Conservation (phyloP, 345 rosid species). For the Alliaria petiolata region DNA sequence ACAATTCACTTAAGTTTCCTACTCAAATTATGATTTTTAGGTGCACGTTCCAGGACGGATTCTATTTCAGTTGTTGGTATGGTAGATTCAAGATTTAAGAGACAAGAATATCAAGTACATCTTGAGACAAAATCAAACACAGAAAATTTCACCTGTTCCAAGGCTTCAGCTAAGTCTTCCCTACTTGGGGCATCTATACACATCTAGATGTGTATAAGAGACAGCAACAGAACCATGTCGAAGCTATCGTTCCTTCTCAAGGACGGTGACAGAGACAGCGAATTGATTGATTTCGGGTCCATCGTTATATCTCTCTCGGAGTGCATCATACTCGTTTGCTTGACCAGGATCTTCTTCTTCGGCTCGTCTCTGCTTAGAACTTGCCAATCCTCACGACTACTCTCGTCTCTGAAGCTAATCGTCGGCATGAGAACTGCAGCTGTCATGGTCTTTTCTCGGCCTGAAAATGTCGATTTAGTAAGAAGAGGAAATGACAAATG, state of each 20-base stretch:
- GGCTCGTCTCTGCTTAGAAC: conserved; percentile 23
- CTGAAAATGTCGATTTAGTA: conserved; percentile 12
- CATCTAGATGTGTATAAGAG: too few species aligned
- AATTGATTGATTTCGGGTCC: conserved; percentile 50
- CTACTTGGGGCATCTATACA: conserved; percentile 76
- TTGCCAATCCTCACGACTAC: conserved; percentile 20
- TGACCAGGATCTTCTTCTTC: conserved; percentile 24
- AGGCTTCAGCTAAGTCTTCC: conserved; percentile 79
- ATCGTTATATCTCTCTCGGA: conserved; percentile 57
- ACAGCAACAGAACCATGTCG: conserved; percentile 36
- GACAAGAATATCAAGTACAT: not conserved
- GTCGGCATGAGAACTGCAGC: conserved; percentile 32
- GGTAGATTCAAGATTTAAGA: not conserved
- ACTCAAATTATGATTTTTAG: not conserved
- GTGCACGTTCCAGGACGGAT: not conserved
- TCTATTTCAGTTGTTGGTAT: not conserved
- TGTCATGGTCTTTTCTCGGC: conserved; percentile 15
- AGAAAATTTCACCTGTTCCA: conserved; percentile 51
- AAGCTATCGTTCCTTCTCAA: conserved; percentile 43
- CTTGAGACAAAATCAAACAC: not conserved
- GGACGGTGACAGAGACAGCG: conserved; percentile 28
- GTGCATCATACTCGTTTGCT: conserved; percentile 33
- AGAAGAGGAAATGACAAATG: conserved; percentile 11
- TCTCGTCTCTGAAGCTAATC: conserved; percentile 28
- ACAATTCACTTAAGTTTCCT: not conserved